phyloP scores from a whole-genome alignment of 306 rosid species.

The Quercus agrifolia region DNA sequence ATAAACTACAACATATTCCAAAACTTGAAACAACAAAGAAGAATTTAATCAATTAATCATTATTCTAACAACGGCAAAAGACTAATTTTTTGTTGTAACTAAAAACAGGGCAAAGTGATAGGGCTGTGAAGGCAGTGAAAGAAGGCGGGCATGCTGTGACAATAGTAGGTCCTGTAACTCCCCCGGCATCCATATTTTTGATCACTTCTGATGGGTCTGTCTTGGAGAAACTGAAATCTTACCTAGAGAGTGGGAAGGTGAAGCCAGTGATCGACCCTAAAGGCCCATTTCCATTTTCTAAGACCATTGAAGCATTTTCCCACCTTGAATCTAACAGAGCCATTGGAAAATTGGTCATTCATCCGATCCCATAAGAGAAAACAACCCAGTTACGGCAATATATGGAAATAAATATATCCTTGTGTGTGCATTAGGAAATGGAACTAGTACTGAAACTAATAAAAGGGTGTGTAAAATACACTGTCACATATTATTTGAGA shows the following conservation, averaged over 20 bases:
- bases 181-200: constrained; percentile 26
- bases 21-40: too few relatives aligned
- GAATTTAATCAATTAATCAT: too few relatives aligned
- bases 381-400: not conserved
- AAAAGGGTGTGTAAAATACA: not conserved
- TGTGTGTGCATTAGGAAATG: not conserved
- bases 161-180: constrained; percentile 30
- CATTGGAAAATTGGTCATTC: constrained; percentile 53
- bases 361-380: constrained; percentile 52
- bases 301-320: constrained; percentile 51
- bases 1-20: too few relatives aligned
- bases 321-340: constrained; percentile 55
- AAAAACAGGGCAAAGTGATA: constrained; percentile 44
- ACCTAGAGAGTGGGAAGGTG: constrained; percentile 67
- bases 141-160: constrained; percentile 66
- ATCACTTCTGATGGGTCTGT: constrained; percentile 44
- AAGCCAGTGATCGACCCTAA: constrained; percentile 67
- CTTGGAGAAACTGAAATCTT: constrained; percentile 56
- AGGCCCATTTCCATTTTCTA: constrained; percentile 8
- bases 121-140: constrained; percentile 52
- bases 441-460: not conserved
- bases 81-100: not conserved
- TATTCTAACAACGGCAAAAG: too few relatives aligned
- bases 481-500: too few relatives aligned
- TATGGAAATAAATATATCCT: not conserved